Evolutionary conservation across 495 filamentous ascomycete species (phyloP), one percentile per base, ranked within the genome.

Genomic region (Alectoria sarmentosa): DNA sequence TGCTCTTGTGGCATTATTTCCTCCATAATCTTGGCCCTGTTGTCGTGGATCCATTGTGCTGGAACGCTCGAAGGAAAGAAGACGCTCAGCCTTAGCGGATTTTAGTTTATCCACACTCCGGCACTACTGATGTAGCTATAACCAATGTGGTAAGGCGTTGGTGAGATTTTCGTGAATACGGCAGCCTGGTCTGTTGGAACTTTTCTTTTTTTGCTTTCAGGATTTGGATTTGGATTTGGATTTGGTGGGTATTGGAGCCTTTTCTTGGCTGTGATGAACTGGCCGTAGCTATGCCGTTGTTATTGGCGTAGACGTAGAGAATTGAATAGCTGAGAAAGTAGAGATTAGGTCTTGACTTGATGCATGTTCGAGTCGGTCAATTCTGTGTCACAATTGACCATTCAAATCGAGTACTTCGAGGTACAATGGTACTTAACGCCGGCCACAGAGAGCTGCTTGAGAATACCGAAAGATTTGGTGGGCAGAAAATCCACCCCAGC

Each of bases 1-100:
- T 44, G 60, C 52, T 28, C 63, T 61, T 28, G 56, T 21, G 21
- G 49, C 56, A 61, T 61, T 68, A 6, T 56, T 61, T 52, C 63
- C 66, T 21, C 49, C 54, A 66, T 68, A 65, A 60, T 71, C 69
- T 36, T 69, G 69, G 46, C 41, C 62, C 38, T 63, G 64, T 32
- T 58, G 64, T 60, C 60, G 55, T 60, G 63, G 56, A 65, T 71
- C 69, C 69, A 71, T 71, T 37, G n/a, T 11, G 39, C 13, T 41
- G 10, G 9, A 15, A 3, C 21, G 28, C 48, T 46, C 28, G 17
- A 57, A 10, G 58, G 19, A 39, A 64, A 13, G 5, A 48, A 21
- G 32, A 14, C 21, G n/a, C 15, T 64, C 67, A 67, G 65, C 63
- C 67, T 69, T 65, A 65, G 36, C 65, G 60, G 62, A 57, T 15